Evolutionary conservation across 163 green algal genomes (phyloP), one percentile per base, ranked within the genome.

Genomic region (Prototheca wickerhamii): DNA sequence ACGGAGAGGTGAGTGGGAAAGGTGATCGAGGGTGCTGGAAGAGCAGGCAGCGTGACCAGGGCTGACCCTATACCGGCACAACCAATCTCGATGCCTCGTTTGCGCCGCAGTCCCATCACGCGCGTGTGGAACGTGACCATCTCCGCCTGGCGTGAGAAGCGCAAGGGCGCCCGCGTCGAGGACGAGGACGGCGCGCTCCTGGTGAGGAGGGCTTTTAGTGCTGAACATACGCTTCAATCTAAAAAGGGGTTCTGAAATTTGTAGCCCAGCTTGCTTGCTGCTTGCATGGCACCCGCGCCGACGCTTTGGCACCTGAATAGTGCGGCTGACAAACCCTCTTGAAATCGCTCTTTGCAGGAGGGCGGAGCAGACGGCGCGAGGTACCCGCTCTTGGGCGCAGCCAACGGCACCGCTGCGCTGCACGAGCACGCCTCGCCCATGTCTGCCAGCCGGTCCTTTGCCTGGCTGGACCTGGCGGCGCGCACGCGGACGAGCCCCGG

Each of bases 61-160:
- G 25, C 18, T 28, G 21, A 20, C n/a, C 21, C 21, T 57, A 20
- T 20, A 30, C 18, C 50, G 25, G n/a, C 5, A 43, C 17, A 42
- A 40, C 0, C 8, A 37, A 21, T 26, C 54, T 43, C 32, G 17
- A 31, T 4, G 30, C 5, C 52, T 23, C 28, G 40, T 25, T 33
- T 46, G 37, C 67, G 2, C 20, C 67, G 65, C 64, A 79, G 68
- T 61, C 87, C 87, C 31, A 86, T 95, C 67, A 77, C 81, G 20
- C 80, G 87, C 21, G 87, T 95, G 43, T 80, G 86, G 44, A 86
- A 86, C 53, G 86, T 93, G 26, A 74, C 89, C 25, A 61, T 43
- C 64, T 73, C 84, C 28, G 86, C 87, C 4, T 60, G 76, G 37
- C 70, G 70, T 34, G 73, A 65, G 31, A 30, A 32, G 29, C 35